A percentile compares a stretch with the other conserved stretches of the same genome.
These are phyloP conservation scores for Beta vulgaris DNA, from an alignment of 148 eudicot species.

Conservation along the genomic window DNA sequence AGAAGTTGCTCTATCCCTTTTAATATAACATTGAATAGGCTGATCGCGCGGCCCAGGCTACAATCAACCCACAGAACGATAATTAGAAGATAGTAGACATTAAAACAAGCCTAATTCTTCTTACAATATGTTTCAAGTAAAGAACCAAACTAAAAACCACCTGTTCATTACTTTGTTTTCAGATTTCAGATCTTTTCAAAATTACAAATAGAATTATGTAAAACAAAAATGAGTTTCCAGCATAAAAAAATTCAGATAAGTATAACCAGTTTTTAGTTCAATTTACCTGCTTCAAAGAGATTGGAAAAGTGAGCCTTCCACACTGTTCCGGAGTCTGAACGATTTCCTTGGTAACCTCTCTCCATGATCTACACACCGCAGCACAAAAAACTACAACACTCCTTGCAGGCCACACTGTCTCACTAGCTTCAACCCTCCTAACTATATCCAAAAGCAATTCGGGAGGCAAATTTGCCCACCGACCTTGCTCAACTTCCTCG, in stretches of 20 bases:
- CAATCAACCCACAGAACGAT: slow-evolving; percentile 7
- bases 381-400: slow-evolving; percentile 73
- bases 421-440: slow-evolving; percentile 75
- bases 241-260: too few relatives aligned
- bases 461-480: slow-evolving; percentile 90
- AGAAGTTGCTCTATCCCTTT: slow-evolving; percentile 75
- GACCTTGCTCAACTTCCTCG: slow-evolving; percentile 62
- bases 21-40: slow-evolving; percentile 87
- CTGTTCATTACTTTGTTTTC: too few relatives aligned
- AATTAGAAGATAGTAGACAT: neutral
- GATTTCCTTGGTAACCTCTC: slow-evolving; percentile 83
- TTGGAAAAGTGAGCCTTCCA: slow-evolving; percentile 87
- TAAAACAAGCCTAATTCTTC: neutral
- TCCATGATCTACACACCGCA: slow-evolving; percentile 89
- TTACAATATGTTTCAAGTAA: neutral
- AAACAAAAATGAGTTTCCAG: too few relatives aligned
- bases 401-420: slow-evolving; percentile 89
- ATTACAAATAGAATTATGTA: too few relatives aligned
- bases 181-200: too few relatives aligned
- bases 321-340: slow-evolving; percentile 90
- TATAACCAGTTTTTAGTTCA: too few relatives aligned
- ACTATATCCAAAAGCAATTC: slow-evolving; percentile 88
- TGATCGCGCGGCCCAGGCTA: slow-evolving; percentile 89
- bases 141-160: neutral
- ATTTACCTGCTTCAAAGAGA: slow-evolving; percentile 85